phyloP scores from a whole-genome alignment of 371 early-diverging fungal genomes.

The Mortierella sp. region DNA sequence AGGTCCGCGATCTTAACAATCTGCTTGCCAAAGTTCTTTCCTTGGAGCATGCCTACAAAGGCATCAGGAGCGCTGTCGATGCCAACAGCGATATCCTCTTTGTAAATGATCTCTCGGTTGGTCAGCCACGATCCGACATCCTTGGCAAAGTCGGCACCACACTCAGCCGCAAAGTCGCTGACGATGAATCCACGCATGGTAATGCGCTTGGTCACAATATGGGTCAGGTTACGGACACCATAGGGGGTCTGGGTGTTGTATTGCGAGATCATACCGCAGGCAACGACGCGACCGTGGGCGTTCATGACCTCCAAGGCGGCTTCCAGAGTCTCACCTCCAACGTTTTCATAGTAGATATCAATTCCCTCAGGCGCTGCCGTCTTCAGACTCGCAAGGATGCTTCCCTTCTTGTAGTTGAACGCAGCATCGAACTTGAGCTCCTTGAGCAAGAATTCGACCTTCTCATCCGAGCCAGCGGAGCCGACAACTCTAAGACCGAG shows the following conservation, averaged over 20 bases:
- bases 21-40: constrained; percentile 78
- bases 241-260: constrained; percentile 67
- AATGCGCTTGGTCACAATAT: constrained; percentile 61
- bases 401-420: constrained; percentile 80
- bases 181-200: constrained; percentile 71
- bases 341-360: constrained; percentile 78
- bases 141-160: constrained; percentile 56
- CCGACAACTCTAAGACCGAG: constrained; percentile 73
- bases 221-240: constrained; percentile 60
- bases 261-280: constrained; percentile 73
- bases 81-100: constrained; percentile 65
- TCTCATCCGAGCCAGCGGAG: constrained; percentile 74
- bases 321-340: constrained; percentile 79
- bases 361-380: constrained; percentile 70
- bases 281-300: constrained; percentile 62
- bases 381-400: constrained; percentile 54
- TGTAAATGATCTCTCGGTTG: constrained; percentile 65
- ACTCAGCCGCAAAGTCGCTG: constrained; percentile 53
- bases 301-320: constrained; percentile 64
- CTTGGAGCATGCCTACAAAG: constrained; percentile 69
- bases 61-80: constrained; percentile 72
- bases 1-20: constrained; percentile 64
- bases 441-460: constrained; percentile 67
- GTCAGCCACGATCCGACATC: constrained; percentile 61
- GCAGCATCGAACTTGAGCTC: constrained; percentile 72